Percentiles rank a stretch among this genome's conserved stretches.
phyloP scores from a whole-genome alignment of 164 flowering plant species.

The Tinospora cordifolia region DNA sequence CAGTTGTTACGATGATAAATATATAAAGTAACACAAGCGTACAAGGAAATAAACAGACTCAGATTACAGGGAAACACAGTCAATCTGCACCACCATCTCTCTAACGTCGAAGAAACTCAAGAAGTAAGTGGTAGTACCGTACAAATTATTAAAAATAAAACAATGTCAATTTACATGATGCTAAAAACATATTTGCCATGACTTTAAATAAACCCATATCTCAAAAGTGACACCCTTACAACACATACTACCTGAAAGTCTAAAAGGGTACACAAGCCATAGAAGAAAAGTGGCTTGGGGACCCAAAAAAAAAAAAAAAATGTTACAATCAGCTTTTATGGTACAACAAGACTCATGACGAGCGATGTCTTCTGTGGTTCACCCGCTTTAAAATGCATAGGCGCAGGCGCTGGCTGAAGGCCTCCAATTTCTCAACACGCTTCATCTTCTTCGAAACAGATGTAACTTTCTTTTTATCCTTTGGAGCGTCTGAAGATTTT shows the following conservation, averaged over 20 bases:
- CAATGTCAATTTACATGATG: too few species aligned
- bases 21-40: too few species aligned
- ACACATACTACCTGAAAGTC: neutral
- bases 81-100: too few species aligned
- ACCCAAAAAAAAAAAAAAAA: neutral
- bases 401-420: constrained; percentile 64
- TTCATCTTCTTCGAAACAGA: constrained; percentile 38
- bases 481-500: constrained; percentile 19
- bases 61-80: too few species aligned
- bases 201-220: neutral
- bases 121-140: too few species aligned
- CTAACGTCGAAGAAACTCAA: too few species aligned
- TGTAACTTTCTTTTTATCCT: constrained; percentile 34
- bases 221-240: neutral
- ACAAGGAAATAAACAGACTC: too few species aligned
- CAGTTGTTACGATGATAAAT: too few species aligned
- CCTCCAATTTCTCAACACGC: constrained; percentile 62
- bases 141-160: too few species aligned
- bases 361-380: constrained; percentile 43
- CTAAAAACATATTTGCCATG: too few species aligned
- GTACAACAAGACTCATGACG: constrained; percentile 35
- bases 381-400: constrained; percentile 59
- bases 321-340: constrained; percentile 14
- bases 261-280: too few species aligned
- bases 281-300: neutral